A percentile compares a stretch with the other conserved stretches of the same genome.
Evolutionary conservation across 2,329 filamentous ascomycete species (phyloP).

Genomic region (Trichoderma sp.): DNA sequence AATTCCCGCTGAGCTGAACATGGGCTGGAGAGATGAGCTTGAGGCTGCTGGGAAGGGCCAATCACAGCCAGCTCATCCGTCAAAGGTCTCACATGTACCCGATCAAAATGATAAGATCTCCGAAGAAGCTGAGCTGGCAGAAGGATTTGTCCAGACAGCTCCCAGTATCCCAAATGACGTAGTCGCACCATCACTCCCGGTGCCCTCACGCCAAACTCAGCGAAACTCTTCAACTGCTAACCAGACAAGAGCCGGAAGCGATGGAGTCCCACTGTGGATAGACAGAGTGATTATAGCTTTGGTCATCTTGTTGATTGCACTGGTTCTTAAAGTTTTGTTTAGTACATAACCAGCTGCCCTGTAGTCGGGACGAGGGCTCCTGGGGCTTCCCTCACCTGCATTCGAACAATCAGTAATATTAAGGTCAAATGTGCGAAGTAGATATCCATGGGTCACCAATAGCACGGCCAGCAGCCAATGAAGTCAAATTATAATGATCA

Average conservation of each 20-base stretch:
- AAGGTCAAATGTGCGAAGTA: neutral
- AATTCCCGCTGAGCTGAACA: constrained; percentile 57
- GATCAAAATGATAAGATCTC: constrained; percentile 40
- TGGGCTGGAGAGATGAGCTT: constrained; percentile 76
- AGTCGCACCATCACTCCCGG: neutral
- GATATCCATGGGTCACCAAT: neutral
- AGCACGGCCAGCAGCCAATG: neutral
- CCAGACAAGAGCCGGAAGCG: neutral
- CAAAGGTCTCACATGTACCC: neutral
- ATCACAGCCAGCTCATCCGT: neutral
- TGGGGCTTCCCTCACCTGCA: neutral
- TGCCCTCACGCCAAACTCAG: neutral
- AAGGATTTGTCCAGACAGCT: constrained; percentile 53
- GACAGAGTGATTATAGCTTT: constrained; percentile 78
- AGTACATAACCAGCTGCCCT: constrained; percentile 28
- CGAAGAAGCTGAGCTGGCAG: constrained; percentile 52
- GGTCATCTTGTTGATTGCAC: constrained; percentile 66
- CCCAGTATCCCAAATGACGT: neutral
- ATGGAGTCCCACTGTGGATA: constrained; percentile 67
- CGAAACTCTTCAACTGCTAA: neutral
- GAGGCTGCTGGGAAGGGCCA: constrained; percentile 30
- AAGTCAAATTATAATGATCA: neutral
- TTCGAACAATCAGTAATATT: neutral
- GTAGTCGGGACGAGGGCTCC: neutral
- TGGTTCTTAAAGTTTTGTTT: constrained; percentile 62